Evolutionary conservation across 805 yeast species (phyloP), one percentile per base, ranked within the genome.

Genomic region (Candida patagonica): DNA sequence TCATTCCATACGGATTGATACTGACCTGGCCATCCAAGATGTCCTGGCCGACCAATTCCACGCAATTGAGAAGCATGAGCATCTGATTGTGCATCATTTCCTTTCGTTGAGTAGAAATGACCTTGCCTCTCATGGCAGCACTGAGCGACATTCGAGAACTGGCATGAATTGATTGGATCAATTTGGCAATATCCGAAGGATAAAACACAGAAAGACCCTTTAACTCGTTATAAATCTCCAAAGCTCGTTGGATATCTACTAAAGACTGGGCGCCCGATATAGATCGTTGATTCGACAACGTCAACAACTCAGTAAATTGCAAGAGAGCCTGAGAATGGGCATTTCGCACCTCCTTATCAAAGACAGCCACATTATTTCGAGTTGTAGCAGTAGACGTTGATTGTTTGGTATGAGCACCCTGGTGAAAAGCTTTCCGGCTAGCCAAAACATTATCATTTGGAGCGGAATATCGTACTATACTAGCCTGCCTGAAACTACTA

Each of bases 81-180:
- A 40, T 38, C 41, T 46, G 30, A 23, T 26, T 35, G 19, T 40
- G 32, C n/a, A 33, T 25, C 13, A 35, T 31, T 9, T 34, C 27
- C 26, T 40, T 39, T 37, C 45, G 30, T 20, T 29, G 26, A 20
- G 23, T 35, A 29, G 50, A 44, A 23, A 48, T 46, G 9, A 38
- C 30, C 17, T 38, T 12, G 7, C 45, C 37, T 5, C 37, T 15
- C 19, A 33, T 17, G 30, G 33, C 20, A 8, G 46, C 30, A 29
- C 35, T 41, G 13, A 37, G 35, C 35, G 37, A 31, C 13, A 44
- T 26, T 22, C 54, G 20, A 12, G 47, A 44, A 3, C 49, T 43
- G 17, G 51, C 40, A 37, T 50, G 53, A 10, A 50, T 33, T 2
- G 47, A 44, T 39, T 50, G 53, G 26, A 50, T 39, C 25, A 49